Percentiles rank a stretch among this genome's conserved stretches.
Evolutionary conservation across 2,329 filamentous ascomycete genomes (phyloP).

Genomic region (Fusarium virguliforme): DNA sequence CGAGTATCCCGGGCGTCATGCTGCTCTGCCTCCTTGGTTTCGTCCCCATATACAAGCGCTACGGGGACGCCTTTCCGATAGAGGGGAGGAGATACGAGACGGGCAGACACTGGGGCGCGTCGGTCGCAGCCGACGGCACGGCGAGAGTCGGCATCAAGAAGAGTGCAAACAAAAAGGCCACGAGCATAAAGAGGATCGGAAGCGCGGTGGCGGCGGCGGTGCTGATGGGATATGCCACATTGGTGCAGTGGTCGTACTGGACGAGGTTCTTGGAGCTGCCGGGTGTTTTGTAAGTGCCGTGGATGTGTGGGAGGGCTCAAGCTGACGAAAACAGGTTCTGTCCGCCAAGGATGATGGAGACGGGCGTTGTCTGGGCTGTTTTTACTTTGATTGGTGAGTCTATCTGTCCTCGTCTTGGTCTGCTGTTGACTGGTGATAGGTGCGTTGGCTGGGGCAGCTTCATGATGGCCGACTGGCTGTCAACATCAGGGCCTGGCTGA

Average conservation of each 20-base stretch:
- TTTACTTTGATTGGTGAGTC: constrained; percentile 30
- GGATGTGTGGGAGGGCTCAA: not conserved
- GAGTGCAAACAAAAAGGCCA: constrained; percentile 8
- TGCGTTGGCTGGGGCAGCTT: constrained; percentile 35
- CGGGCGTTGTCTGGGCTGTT: constrained; percentile 28
- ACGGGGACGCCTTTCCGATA: constrained; percentile 46
- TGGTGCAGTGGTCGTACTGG: constrained; percentile 44
- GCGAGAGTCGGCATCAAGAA: constrained; percentile 34
- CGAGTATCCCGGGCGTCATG: constrained; percentile 43
- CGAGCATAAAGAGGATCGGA: constrained; percentile 23
- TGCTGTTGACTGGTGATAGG: constrained; percentile 24
- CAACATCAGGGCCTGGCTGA: no score
- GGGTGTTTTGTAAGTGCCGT: constrained; percentile 36
- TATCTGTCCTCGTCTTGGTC: not conserved
- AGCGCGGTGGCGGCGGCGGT: constrained; percentile 25
- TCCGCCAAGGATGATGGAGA: constrained; percentile 31
- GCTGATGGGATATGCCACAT: constrained; percentile 34
- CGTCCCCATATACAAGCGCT: constrained; percentile 44
- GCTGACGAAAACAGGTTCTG: constrained; percentile 28
- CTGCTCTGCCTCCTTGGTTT: constrained; percentile 41
- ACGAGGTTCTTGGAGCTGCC: constrained; percentile 38
- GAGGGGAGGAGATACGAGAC: constrained; percentile 46
- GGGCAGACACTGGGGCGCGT: constrained; percentile 41
- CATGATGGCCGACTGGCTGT: constrained; percentile 6
- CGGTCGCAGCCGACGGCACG: constrained; percentile 35